Percentiles rank a stretch among this genome's conserved stretches.
phyloP scores from a whole-genome alignment of 192 early-diverging fungal genomes.

The Linnemannia schmuckeri region DNA sequence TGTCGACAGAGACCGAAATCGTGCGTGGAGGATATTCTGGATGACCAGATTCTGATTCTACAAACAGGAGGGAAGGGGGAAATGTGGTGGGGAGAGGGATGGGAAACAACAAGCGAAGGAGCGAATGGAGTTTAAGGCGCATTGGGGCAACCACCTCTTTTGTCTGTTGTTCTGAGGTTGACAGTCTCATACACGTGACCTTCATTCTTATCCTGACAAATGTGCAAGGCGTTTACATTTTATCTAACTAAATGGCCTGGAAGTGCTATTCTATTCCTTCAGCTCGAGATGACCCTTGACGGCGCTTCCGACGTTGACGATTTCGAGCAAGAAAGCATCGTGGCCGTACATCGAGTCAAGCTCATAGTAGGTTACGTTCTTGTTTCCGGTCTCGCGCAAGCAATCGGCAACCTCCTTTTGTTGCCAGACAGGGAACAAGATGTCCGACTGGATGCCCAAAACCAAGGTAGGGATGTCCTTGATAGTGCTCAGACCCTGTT shows the following conservation, averaged over 20 bases:
- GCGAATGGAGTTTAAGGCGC: background rate
- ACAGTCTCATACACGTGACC: background rate
- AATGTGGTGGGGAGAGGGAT: background rate
- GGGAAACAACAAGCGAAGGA: background rate
- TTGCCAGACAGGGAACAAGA: conserved; percentile 95
- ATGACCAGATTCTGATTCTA: background rate
- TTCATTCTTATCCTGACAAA: background rate
- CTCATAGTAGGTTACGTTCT: conserved; percentile 95
- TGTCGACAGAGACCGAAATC: background rate
- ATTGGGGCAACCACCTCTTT: background rate
- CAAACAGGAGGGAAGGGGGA: background rate
- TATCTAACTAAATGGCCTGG: background rate
- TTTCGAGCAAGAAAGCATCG: conserved; percentile 96
- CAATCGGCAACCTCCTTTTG: conserved; percentile 96
- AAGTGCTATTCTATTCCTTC: conserved; percentile 25
- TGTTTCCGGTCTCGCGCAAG: conserved; percentile 87
- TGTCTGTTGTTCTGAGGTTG: conserved; percentile 1
- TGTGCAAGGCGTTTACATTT: background rate
- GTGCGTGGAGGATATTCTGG: background rate
- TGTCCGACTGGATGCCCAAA: conserved; percentile 94
- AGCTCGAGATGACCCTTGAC: conserved; percentile 91
- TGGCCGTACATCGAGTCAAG: conserved; percentile 97
- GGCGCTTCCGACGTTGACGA: conserved; percentile 91
- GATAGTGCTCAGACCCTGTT: conserved; percentile 77
- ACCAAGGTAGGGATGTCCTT: conserved; percentile 86